Conservation (phyloP, 345 rosid species). For the Pseudoturritis turrita region DNA sequence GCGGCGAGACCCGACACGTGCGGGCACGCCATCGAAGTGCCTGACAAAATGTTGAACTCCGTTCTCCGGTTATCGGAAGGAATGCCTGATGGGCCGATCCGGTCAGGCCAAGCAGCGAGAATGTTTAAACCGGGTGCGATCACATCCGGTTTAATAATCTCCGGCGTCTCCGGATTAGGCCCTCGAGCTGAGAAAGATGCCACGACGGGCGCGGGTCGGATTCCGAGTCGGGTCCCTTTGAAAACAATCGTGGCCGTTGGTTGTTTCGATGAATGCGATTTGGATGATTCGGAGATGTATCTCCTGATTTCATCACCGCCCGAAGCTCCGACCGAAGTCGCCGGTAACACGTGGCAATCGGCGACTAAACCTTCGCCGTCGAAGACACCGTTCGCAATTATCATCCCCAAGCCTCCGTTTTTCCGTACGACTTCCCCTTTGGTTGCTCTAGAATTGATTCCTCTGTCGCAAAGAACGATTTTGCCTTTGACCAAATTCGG, state of each 20-base stretch:
- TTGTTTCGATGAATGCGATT: slow-evolving; percentile 35
- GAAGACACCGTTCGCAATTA: slow-evolving; percentile 79
- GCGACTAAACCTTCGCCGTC: slow-evolving; percentile 93
- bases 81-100: slow-evolving; percentile 65
- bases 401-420: slow-evolving; percentile 89
- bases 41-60: slow-evolving; percentile 81
- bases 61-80: slow-evolving; percentile 61
- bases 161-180: slow-evolving; percentile 75
- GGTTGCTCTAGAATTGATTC: slow-evolving; percentile 79
- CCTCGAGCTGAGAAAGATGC: slow-evolving; percentile 91
- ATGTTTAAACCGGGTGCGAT: slow-evolving; percentile 93
- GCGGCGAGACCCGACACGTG: slow-evolving; percentile 91
- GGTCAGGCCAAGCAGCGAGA: slow-evolving; percentile 94
- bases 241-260: slow-evolving; percentile 75
- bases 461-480: slow-evolving; percentile 80
- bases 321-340: slow-evolving; percentile 66
- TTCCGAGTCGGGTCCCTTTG: slow-evolving; percentile 62
- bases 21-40: slow-evolving; percentile 98
- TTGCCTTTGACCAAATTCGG: slow-evolving; percentile 57
- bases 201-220: slow-evolving; percentile 82
- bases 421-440: slow-evolving; percentile 80
- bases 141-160: slow-evolving; percentile 79
- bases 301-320: slow-evolving; percentile 65
- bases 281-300: slow-evolving; percentile 43
- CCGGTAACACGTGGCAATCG: slow-evolving; percentile 86